phyloP scores from a whole-genome alignment of 2,329 filamentous ascomycete species.

The Aspergillus novofumigatus region DNA sequence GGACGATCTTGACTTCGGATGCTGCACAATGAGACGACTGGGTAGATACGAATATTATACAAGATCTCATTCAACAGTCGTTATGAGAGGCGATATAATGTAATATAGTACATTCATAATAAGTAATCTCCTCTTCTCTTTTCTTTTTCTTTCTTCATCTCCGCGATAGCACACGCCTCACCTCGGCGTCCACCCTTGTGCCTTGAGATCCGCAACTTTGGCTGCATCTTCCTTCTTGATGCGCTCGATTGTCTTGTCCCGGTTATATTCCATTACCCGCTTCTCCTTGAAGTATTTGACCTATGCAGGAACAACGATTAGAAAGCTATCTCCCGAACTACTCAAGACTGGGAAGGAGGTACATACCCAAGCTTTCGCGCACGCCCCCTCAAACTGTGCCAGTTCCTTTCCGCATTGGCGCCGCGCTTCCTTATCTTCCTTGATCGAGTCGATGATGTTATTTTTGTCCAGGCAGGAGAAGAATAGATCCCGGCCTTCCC shows the following conservation, averaged over 20 bases:
- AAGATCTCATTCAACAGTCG: neutral
- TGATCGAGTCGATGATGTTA: constrained; percentile 72
- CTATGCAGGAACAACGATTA: constrained; percentile 42
- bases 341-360: neutral
- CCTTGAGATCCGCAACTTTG: constrained; percentile 48
- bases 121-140: constrained; percentile 11
- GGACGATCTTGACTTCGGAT: neutral
- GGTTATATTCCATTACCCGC: constrained; percentile 85
- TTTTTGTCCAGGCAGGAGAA: constrained; percentile 82
- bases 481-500: constrained; percentile 83
- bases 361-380: constrained; percentile 84
- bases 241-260: constrained; percentile 71
- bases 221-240: constrained; percentile 70
- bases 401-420: constrained; percentile 59
- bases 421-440: constrained; percentile 52
- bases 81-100: neutral
- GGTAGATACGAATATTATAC: neutral
- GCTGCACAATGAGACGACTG: neutral
- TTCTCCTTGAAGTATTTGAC: constrained; percentile 98
- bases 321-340: neutral
- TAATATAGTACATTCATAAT: constrained; percentile 27
- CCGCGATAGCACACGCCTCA: constrained; percentile 7
- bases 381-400: constrained; percentile 73
- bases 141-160: no score
- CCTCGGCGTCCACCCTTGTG: constrained; percentile 38